Evolutionary conservation across 1,284 basidiomycete genomes (phyloP), one percentile per base, ranked within the genome.

Genomic region (Pyrrhoderma lamaoense): DNA sequence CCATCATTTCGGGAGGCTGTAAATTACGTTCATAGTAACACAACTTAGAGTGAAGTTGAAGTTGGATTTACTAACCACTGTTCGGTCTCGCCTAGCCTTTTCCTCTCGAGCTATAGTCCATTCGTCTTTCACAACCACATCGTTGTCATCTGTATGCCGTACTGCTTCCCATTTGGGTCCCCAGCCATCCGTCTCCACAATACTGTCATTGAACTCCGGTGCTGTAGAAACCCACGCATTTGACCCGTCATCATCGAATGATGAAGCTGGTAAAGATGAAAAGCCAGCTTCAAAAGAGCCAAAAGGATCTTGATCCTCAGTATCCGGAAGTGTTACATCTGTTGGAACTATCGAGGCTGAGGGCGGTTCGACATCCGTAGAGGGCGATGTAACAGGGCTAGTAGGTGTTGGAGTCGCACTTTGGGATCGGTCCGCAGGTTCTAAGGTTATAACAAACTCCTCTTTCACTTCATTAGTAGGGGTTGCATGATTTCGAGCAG

Each of bases 1-100:
- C 70, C 27, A 87, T 63, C n/a, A 81, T 56, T 60, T 85, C 79
- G 46, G 82, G 81, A 37, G 85, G 83, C 85, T 86, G 58, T 19
- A 52, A 53, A 52, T 42, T 39, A 47, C 44, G 27, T 52, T 23
- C 52, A 47, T 52, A 46, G 19, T 45, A 46, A 53, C 50, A 42
- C 8, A 47, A 45, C 51, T 14, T 31, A 9, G n/a, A 11, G 14
- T 3, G 21, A 35, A 31, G 43, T 27, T 45, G 18, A 51, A 11
- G n/a, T n/a, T n/a, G n/a, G 35, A 21, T 36, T 36, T 56, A 74
- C 80, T 65, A 65, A 86, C 85, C 62, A 85, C 77, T 62, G 73
- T 70, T 45, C 70, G 72, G 61, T 85, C 77, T 59, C 77, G 70
- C 55, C 70, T 74, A 55, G 75, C 75, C 59, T 83, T 82, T 57